A percentile compares a stretch with the other conserved stretches of the same genome.
Conservation (phyloP, 768 basidiomycete genomes). For the Phlegmacium glaucopus region DNA sequence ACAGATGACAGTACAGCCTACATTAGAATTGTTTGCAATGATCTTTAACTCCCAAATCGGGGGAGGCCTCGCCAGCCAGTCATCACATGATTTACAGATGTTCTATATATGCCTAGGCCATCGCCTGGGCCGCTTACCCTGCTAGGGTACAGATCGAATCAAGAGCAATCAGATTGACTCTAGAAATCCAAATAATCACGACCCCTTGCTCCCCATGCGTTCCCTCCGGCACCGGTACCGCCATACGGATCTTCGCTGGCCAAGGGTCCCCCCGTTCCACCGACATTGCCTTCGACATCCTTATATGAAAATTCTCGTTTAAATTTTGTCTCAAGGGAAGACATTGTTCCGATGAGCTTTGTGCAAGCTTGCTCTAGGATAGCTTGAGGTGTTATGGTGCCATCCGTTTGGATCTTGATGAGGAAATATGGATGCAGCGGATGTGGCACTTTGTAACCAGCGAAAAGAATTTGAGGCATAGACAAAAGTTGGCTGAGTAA, state of each 20-base stretch:
- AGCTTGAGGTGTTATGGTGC: conserved; percentile 74
- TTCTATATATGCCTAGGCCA: too few species aligned
- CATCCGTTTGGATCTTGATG: conserved; percentile 95
- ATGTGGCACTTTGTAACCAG: conserved; percentile 97
- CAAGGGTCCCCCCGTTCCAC: conserved; percentile 18
- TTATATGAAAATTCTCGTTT: conserved; percentile 81
- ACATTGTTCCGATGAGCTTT: conserved; percentile 71
- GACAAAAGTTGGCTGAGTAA: conserved; percentile 80
- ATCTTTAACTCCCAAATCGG: too few species aligned
- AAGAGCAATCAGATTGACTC: not conserved
- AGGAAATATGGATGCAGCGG: conserved; percentile 93
- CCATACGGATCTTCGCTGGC: conserved; percentile 26
- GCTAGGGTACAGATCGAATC: too few species aligned
- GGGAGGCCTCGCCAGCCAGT: too few species aligned
- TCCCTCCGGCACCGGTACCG: conserved; percentile 21
- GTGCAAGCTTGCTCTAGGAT: conserved; percentile 83
- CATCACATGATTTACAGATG: too few species aligned
- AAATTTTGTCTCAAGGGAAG: conserved; percentile 70
- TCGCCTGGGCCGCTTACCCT: too few species aligned
- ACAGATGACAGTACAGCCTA: too few species aligned
- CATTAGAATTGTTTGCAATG: too few species aligned
- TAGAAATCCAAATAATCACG: conserved; percentile 57
- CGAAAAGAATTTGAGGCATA: conserved; percentile 87
- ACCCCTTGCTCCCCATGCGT: conserved; percentile 39
- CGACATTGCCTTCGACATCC: conserved; percentile 54